Conservation (phyloP, 2,329 filamentous ascomycete species). For the Eutypa lata region DNA sequence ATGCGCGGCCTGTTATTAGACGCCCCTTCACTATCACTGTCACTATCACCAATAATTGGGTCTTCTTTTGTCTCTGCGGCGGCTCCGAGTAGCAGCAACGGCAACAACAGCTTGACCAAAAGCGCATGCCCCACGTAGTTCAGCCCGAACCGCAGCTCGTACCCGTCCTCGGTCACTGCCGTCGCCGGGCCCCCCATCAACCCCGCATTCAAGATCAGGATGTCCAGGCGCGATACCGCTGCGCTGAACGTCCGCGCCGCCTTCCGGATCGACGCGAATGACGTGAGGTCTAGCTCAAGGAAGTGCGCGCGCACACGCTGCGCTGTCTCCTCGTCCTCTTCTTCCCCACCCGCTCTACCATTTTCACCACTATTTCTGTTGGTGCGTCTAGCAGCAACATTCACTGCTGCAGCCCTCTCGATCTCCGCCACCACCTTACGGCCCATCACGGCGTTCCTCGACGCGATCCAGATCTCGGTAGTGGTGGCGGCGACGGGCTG, state of each 20-base stretch:
- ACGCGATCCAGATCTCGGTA: slow-evolving; percentile 12
- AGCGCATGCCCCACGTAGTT: slow-evolving; percentile 43
- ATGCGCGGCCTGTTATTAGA: slow-evolving; percentile 18
- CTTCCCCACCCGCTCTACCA: too few species aligned
- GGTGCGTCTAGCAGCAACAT: too few species aligned
- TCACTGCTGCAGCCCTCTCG: slow-evolving; percentile 15
- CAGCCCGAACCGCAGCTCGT: slow-evolving; percentile 41
- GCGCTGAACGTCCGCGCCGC: slow-evolving; percentile 26
- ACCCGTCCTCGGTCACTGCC: slow-evolving; percentile 35
- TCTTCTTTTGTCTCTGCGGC: too few species aligned
- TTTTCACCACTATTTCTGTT: too few species aligned
- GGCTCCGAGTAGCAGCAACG: slow-evolving; percentile 22
- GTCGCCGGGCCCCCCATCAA: slow-evolving; percentile 30
- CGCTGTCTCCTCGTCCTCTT: too few species aligned
- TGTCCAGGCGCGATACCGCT: slow-evolving; percentile 31
- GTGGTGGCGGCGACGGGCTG: background rate
- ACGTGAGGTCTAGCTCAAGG: slow-evolving; percentile 34
- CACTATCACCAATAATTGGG: too few species aligned
- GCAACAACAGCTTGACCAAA: slow-evolving; percentile 32
- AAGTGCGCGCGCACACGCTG: background rate
- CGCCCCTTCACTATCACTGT: slow-evolving; percentile 3
- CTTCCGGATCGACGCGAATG: slow-evolving; percentile 28
- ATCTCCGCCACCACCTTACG: slow-evolving; percentile 19
- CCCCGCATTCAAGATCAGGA: slow-evolving; percentile 41
- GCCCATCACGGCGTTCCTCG: slow-evolving; percentile 27